Evolutionary conservation across 208 protist genomes (phyloP).

Genomic region (Trypanosoma scelopori): DNA sequence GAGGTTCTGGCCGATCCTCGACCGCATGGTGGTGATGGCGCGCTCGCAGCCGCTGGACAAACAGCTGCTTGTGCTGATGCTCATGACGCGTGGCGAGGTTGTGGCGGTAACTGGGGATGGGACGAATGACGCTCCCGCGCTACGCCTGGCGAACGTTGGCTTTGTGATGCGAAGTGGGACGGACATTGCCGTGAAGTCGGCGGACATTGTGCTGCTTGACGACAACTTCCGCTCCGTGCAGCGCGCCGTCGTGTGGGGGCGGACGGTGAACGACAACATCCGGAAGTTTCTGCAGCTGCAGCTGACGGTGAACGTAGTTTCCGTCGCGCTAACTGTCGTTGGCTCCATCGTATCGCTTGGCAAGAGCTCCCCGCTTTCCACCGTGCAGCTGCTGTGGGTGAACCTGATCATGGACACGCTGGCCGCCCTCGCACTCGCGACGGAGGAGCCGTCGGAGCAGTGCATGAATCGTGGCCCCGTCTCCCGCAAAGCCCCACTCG

Average conservation of each 20-base stretch:
- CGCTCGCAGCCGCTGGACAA: slow-evolving; percentile 89
- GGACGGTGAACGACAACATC: slow-evolving; percentile 90
- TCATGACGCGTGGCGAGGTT: slow-evolving; percentile 76
- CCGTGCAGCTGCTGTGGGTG: slow-evolving; percentile 98
- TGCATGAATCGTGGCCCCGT: slow-evolving; percentile 64
- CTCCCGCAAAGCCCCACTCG: slow-evolving; percentile 76
- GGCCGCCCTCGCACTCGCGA: slow-evolving; percentile 96
- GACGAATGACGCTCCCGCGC: slow-evolving; percentile 97
- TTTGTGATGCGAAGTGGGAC: slow-evolving; percentile 97
- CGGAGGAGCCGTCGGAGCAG: slow-evolving; percentile 92
- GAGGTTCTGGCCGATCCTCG: slow-evolving; percentile 72
- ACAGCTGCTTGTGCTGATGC: slow-evolving; percentile 84
- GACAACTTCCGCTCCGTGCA: slow-evolving; percentile 99
- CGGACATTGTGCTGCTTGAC: slow-evolving; percentile 95
- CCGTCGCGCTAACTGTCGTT: slow-evolving; percentile 93
- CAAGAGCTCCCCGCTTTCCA: slow-evolving; percentile 80
- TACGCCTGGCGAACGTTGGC: slow-evolving; percentile 96
- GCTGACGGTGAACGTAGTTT: slow-evolving; percentile 97
- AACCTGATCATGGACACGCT: slow-evolving; percentile 99
- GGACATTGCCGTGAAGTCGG: slow-evolving; percentile 94
- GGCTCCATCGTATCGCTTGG: slow-evolving; percentile 76
- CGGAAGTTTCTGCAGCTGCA: slow-evolving; percentile 99
- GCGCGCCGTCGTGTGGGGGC: slow-evolving; percentile 91
- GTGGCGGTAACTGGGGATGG: slow-evolving; percentile 95
- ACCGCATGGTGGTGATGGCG: slow-evolving; percentile 86